Percentiles rank a stretch among this genome's conserved stretches.
phyloP scores from a whole-genome alignment of 164 flowering plant species.

The Chimonanthus praecox region DNA sequence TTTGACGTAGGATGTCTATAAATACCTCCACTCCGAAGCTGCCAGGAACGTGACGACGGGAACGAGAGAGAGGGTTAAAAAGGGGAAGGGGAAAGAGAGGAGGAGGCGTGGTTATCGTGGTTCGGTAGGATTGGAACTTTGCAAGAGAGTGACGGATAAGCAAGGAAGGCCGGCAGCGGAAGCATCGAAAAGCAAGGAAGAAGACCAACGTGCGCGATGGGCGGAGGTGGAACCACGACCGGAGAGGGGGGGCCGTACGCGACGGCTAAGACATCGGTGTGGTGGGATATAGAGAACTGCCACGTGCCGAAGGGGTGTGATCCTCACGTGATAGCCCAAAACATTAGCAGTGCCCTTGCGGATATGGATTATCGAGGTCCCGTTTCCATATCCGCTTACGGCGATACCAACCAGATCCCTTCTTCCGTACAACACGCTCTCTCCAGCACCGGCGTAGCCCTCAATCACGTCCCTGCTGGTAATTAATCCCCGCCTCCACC shows the following conservation, averaged over 20 bases:
- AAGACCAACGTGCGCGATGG: not conserved
- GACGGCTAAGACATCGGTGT: slow-evolving; percentile 74
- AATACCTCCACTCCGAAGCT: too few relatives aligned
- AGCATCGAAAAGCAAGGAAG: too few relatives aligned
- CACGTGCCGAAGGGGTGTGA: slow-evolving; percentile 73
- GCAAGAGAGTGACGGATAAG: not conserved
- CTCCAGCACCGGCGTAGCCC: slow-evolving; percentile 74
- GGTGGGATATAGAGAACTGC: slow-evolving; percentile 99
- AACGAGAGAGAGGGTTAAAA: not conserved
- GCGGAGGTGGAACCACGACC: not conserved
- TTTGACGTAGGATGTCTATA: too few relatives aligned
- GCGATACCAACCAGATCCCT: slow-evolving; percentile 62
- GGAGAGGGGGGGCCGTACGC: slow-evolving; percentile 30
- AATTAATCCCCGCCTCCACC: not conserved
- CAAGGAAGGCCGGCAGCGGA: not conserved
- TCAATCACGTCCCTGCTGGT: slow-evolving; percentile 95
- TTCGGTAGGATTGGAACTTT: not conserved
- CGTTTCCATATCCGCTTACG: slow-evolving; percentile 75
- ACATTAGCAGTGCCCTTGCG: slow-evolving; percentile 60
- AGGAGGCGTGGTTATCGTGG: not conserved
- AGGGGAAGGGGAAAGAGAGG: not conserved
- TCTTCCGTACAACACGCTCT: slow-evolving; percentile 69
- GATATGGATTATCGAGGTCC: slow-evolving; percentile 72
- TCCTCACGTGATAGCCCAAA: slow-evolving; percentile 79
- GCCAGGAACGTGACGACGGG: not conserved